A percentile compares a stretch with the other conserved stretches of the same genome.
phyloP scores from a whole-genome alignment of 2,329 filamentous ascomycete genomes.

The Stemphylium lycopersici region DNA sequence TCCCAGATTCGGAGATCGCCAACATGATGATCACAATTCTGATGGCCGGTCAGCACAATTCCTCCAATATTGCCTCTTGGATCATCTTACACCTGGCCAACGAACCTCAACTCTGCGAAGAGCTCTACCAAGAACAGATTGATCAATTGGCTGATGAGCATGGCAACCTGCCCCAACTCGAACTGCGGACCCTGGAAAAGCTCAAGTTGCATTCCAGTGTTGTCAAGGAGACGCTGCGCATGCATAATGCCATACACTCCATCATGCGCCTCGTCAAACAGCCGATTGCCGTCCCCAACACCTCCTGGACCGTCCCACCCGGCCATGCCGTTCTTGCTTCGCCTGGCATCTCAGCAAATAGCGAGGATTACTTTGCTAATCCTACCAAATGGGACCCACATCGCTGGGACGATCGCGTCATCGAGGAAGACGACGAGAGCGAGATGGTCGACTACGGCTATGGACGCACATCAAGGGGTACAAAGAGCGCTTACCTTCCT shows the following conservation, averaged over 20 bases:
- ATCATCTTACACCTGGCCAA: slow-evolving; percentile 1
- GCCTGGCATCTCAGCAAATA: background rate
- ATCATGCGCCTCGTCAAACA: slow-evolving; percentile 1
- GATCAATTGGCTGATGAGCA: slow-evolving; percentile 1
- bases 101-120: slow-evolving; percentile 1
- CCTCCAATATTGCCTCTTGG: background rate
- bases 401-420: background rate
- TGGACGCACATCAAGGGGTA: background rate
- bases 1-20: background rate
- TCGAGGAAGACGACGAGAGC: slow-evolving; percentile 1
- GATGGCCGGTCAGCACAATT: slow-evolving; percentile 1
- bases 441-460: slow-evolving; percentile 1
- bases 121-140: slow-evolving; percentile 2
- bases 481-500: slow-evolving; percentile 77
- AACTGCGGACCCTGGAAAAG: background rate
- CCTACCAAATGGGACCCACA: background rate
- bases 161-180: background rate
- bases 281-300: background rate
- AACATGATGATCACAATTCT: slow-evolving; percentile 2
- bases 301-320: background rate
- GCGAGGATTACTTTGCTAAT: background rate
- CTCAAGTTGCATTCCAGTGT: slow-evolving; percentile 1
- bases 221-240: slow-evolving; percentile 1
- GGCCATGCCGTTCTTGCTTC: background rate
- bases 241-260: background rate